Base-by-base conservation (phyloP, 2,329 filamentous ascomycete genomes). In the Cercospora sojina region DNA sequence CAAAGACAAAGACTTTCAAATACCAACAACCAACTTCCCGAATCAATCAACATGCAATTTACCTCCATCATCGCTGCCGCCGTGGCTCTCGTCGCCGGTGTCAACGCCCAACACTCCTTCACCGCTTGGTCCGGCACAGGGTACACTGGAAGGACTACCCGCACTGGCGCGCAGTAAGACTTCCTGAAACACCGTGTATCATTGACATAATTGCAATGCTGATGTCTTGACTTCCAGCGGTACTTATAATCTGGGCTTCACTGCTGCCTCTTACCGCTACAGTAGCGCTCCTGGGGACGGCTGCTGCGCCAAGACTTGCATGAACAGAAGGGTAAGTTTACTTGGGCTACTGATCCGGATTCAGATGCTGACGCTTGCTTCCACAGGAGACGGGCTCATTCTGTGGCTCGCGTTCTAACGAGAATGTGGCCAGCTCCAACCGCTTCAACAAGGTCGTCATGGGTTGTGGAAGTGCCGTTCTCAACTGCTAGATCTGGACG, bases 391-490 rank as follows among this genome's bases (percentile, higher is more conserved):
- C 58, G 13, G 58, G 58, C 23, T 47, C 35, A 18, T 60, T 60
- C 58, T 60, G 58, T n/a, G 20, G 27, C 4, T 6, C 35, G 12
- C 35, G 58, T 20, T n/a, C 10, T 2, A 60, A 60, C 3, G 12
- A 27, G 5, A 43, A 60, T 31, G 58, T 60, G 1, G 58, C 58
- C 29, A 43, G 20, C 23, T 16, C 12, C 13, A 60, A 60, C 58
- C 35, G 58, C 27, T 60, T 60, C 58, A 60, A 60, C 41, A 60
- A 60, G 25, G 58, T 60, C 16, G 18, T 60, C 27, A 60, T 60
- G 58, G 58, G 58, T 18, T 60, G 58, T 8, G 58, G 20, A 1
- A 27, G 16, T 3, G 23, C 13, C 7, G 23, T 47, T 4, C 41
- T 60, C 18, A 60, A 47, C 41, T 60, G 58, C 58, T 60, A 60